Base-by-base conservation (phyloP, 2,329 filamentous ascomycete species). In the Epichloe elymi region DNA sequence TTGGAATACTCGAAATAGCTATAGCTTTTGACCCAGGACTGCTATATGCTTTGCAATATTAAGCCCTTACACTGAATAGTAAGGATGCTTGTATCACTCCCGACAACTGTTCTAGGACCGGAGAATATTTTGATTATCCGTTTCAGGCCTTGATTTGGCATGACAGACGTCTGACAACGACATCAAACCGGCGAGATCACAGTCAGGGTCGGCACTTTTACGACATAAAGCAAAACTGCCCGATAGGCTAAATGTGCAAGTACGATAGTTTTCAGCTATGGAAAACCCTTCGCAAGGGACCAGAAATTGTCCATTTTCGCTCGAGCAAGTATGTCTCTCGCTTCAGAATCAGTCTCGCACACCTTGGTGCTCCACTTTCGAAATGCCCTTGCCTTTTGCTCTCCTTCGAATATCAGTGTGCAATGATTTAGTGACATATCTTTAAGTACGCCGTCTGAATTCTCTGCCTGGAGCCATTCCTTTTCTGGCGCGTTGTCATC, bases 281-380 rank as follows among this genome's bases (percentile, higher is more conserved):
- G 19, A 5, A 64, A 52, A 15, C 65, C 87, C 74, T 94, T 95
- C 0, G 90, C 91, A 59, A 93, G 70, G 10, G 85, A 85, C 93
- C 93, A 98, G 62, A 98, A 91, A 60, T 85, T 95, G 60, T 97
- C 91, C 78, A 97, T 86, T 73, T 95, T 96, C 5, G 82, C 80
- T 58, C 88, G 79, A 12, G 81, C 71, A 55, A 98, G 68, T 20
- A 83, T 76, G 59, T 95, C 88, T 63, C 87, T 85, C 5, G 91
- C 93, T 63, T 94, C 86, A 11, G 83, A 79, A 65, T 98, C 93
- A 2, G 87, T 91, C 69, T 97, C 93, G 66, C 89, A 95, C n/a
- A 93, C 82, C 64, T 88, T 85, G 55, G 83, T 89, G 3, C 85
- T 78, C 87, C 91, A 97, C 63, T 88, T 90, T 57, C 86, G 82